These are phyloP conservation scores for Magnaporthales sp. DNA, from an alignment of 2,329 filamentous ascomycete species.

Conservation along the genomic window DNA sequence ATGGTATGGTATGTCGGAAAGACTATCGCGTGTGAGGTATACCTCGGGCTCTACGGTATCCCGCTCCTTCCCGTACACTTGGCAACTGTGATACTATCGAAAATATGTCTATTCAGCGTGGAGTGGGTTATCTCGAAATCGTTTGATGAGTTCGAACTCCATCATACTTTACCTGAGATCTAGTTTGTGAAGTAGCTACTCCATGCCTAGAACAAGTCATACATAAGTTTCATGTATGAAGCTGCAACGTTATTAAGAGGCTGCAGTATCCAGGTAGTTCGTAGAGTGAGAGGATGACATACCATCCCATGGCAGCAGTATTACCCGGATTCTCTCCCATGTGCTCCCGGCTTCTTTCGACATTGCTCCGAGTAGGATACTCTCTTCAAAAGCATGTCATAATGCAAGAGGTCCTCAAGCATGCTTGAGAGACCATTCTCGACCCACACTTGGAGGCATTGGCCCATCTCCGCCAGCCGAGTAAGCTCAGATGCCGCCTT, in stretches of 20 bases:
- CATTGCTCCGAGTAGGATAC: not conserved
- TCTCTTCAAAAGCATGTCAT: not conserved
- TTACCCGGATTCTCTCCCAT: not conserved
- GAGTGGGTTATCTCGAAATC: conserved; percentile 14
- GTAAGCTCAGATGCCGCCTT: not conserved
- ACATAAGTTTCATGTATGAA: conserved; percentile 17
- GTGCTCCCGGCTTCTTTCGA: not conserved
- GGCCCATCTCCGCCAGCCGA: not conserved
- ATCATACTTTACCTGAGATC: not conserved
- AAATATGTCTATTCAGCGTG: conserved; percentile 27
- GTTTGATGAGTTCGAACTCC: conserved; percentile 12
- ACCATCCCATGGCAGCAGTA: conserved; percentile 20
- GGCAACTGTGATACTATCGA: not conserved
- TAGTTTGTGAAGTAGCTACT: conserved; percentile 11
- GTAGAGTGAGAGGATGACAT: no score
- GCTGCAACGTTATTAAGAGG: no score
- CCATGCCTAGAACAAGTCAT: conserved; percentile 16
- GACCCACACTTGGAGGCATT: not conserved
- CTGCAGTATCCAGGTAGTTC: no score
- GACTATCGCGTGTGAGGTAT: conserved; percentile 26
- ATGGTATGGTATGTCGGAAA: conserved; percentile 40
- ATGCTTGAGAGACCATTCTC: not conserved
- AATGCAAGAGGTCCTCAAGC: not conserved
- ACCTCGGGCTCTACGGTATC: not conserved
- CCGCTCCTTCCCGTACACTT: not conserved